Evolutionary conservation across 192 early-diverging fungal genomes (phyloP), one percentile per base, ranked within the genome.

Genomic region (Entomortierella lignicola): DNA sequence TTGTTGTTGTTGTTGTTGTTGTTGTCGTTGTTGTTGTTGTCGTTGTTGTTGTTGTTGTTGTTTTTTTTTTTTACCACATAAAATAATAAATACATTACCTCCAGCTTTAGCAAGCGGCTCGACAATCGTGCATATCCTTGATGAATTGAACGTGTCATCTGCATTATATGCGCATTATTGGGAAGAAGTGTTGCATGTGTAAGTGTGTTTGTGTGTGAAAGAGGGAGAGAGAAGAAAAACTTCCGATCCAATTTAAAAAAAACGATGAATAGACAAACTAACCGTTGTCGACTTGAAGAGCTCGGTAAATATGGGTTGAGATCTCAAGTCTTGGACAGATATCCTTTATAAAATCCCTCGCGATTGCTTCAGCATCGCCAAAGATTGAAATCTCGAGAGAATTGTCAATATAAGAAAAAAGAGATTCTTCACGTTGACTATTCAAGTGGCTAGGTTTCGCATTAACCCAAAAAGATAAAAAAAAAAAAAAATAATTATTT

Each of bases 331-430:
- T 60, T 4, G 66, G 74, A 34, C 74, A 79, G 26, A 79, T 47
- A 10, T 59, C 55, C 51, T 70, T 69, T 2, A 34, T 44, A 65
- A 92, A 92, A 23, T 92, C 88, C 0, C 80, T 60, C 11, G 80
- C 73, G 57, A 91, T 87, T 0, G 83, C 77, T 1, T 85, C 82
- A 5, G 83, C 61, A 48, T 90, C 88, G 2, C 89, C 89, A 47
- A 93, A 83, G 66, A 93, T 89, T 17, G 90, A 91, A 0, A 93
- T 85, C 60, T 93, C 91, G 55, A 89, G 84, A 6, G 89, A 82
- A 74, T 92, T 93, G 58, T 93, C 91, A 20, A 91, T 92, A 73
- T 84, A 89, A 20, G 83, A 86, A 62, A 93, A 93, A 64, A 93
- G 86, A 20, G 81, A 72, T 12, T 83, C 83, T 32, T 66, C 30